Base-by-base conservation (phyloP, 495 filamentous ascomycete genomes). In the Trichoderma orchidacearum region DNA sequence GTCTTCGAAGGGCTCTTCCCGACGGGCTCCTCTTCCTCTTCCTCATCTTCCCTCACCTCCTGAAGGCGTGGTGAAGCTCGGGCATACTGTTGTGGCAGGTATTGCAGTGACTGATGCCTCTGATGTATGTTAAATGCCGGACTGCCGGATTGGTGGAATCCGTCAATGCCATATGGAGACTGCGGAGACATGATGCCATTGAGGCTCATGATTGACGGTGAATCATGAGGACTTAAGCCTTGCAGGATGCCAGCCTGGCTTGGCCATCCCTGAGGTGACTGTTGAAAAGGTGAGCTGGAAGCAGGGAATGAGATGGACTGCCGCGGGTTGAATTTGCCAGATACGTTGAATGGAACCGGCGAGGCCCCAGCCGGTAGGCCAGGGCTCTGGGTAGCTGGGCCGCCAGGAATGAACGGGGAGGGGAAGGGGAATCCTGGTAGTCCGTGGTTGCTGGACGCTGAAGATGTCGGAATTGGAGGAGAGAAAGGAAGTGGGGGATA, bases 401-500 rank as follows among this genome's bases (percentile, higher is more conserved):
- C 55, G 64, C 73, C 63, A 64, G 68, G 73, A 51, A 80, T 71
- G 52, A 85, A 80, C 11, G 76, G 73, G 8, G 76, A 73, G 6
- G 74, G 75, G 59, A 86, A 82, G 7, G 83, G 76, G 38, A 83
- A 81, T 21, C 79, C 76, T n/a, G 79, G 72, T 8, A 74, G 69
- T 11, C 76, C 70, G 56, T 80, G 80, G 61, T 79, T 85, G 60
- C 83, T 83, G 21, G 77, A 78, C 23, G 77, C 83, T 25, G 84
- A 84, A 18, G 78, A 75, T 1, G 85, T 78, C 28, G 84, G 85
- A 7, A 85, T 56, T 25, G 85, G 82, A 31, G 90, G 90, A 13
- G 89, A 93, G 63, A 89, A 85, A 9, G 88, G 80, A 23, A 85
- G 66, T 34, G 73, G 63, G 12, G 80, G 81, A 59, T 81, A 82